A percentile compares a stretch with the other conserved stretches of the same genome.
phyloP scores from a whole-genome alignment of 2,329 filamentous ascomycete species.

The Stemphylium vesicarium region DNA sequence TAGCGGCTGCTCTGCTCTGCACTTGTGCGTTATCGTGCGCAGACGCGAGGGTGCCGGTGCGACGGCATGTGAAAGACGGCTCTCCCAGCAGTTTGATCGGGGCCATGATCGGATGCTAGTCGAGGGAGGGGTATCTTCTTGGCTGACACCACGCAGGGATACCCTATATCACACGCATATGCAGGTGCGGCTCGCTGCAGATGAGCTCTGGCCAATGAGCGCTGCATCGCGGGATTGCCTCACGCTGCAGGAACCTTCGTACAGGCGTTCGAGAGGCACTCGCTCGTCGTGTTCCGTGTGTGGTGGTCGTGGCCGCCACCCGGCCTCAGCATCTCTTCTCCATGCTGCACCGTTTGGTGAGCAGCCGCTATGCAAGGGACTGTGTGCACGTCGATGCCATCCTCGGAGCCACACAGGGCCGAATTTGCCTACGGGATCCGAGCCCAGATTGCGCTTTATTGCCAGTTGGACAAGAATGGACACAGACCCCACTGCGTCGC shows the following conservation, averaged over 20 bases:
- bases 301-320: no score
- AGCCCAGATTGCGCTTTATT: conserved; percentile 40
- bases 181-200: conserved; percentile 47
- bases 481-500: conserved; percentile 42
- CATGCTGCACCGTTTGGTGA: no score
- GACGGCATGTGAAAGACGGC: conserved; percentile 24
- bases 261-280: conserved; percentile 12
- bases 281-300: background rate
- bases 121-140: conserved; percentile 26
- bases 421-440: conserved; percentile 32
- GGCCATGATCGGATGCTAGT: conserved; percentile 31
- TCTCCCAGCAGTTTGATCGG: conserved; percentile 27
- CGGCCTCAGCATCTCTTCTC: no score
- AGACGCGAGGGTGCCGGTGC: conserved; percentile 22
- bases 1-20: background rate
- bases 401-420: conserved; percentile 22
- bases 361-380: no score
- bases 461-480: conserved; percentile 38
- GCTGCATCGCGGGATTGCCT: conserved; percentile 42
- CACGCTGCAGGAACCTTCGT: conserved; percentile 48
- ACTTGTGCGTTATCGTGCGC: conserved; percentile 11
- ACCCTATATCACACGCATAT: conserved; percentile 47
- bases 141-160: conserved; percentile 33
- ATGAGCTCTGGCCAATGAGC: conserved; percentile 37
- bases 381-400: background rate